Evolutionary conservation across 805 yeast species (phyloP), one percentile per base, ranked within the genome.

Genomic region (Metschnikowia chrysomelidarum): DNA sequence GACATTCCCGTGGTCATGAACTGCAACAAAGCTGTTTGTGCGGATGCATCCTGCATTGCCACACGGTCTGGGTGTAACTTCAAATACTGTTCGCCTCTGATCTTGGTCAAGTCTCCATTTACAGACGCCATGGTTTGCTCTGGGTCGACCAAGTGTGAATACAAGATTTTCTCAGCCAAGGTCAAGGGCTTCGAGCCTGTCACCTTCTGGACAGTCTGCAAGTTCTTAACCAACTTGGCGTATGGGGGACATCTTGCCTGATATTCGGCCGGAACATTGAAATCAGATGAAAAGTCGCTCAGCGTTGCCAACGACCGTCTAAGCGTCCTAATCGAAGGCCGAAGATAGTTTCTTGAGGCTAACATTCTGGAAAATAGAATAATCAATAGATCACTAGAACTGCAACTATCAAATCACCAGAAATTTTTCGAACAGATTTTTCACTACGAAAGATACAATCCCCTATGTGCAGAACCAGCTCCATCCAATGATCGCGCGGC

Each of bases 31-130:
- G 98, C 98, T 87, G 91, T 93, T 68, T 93, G 98, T 13, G 98
- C 98, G 20, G 96, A 86, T n/a, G 98, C 98, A 73, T 93, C 98
- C 72, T 93, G 98, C 95, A 94, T 91, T 18, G 98, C 98, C 30
- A 93, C 98, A 61, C 98, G 80, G 60, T 93, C 98, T 16, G 98
- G 98, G 60, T 85, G 79, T 53, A 93, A 75, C 71, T 93, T 93
- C 61, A 93, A 75, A 67, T 93, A 93, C 34, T 89, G 79, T 32
- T 80, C 71, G 50, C 98, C 99, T 67, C 98, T 79, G 45, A 82
- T 66, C 49, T 75, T 73, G 34, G 67, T 53, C 12, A 76, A 57
- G 36, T 68, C 62, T 8, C 77, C 73, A 12, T 71, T 67, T 45
- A 71, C 64, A 50, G 50, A 58, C 6, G 56, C 76, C 46, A 87